phyloP scores from a whole-genome alignment of 2,329 filamentous ascomycete genomes.

The Teratosphaeria gauchensis region DNA sequence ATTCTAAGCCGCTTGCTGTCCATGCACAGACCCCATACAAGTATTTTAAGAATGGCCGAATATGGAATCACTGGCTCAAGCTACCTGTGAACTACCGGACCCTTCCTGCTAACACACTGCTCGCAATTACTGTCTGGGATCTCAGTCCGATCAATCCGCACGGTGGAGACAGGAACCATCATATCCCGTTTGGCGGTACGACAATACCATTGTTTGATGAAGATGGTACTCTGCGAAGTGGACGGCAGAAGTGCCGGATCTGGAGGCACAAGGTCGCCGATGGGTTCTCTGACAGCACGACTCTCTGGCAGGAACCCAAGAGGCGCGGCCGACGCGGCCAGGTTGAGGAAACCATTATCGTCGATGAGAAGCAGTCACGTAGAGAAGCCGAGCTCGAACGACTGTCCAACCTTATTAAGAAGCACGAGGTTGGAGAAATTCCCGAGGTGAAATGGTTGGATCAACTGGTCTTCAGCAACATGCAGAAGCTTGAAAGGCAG shows the following conservation, averaged over 20 bases:
- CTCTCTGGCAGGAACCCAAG: conserved; percentile 57
- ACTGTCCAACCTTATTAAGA: conserved; percentile 84
- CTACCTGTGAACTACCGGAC: conserved; percentile 77
- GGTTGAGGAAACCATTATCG: conserved; percentile 52
- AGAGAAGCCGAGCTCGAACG: conserved; percentile 67
- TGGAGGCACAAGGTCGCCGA: conserved; percentile 78
- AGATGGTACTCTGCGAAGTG: conserved; percentile 84
- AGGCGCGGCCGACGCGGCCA: conserved; percentile 39
- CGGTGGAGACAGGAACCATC: conserved; percentile 62
- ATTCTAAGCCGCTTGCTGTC: conserved; percentile 88
- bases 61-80: conserved; percentile 95
- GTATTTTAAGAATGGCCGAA: conserved; percentile 62
- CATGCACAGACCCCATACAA: conserved; percentile 90
- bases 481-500: conserved; percentile 55
- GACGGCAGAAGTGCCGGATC: conserved; percentile 80
- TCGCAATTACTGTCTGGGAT: conserved; percentile 95
- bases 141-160: conserved; percentile 68
- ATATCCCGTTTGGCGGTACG: conserved; percentile 87
- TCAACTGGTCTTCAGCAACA: conserved; percentile 80
- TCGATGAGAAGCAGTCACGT: conserved; percentile 24
- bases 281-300: conserved; percentile 69
- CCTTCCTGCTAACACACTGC: conserved; percentile 68
- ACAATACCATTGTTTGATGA: conserved; percentile 86
- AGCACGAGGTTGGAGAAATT: conserved; percentile 96
- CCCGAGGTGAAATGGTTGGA: conserved; percentile 91